These are phyloP conservation scores for Misopates orontium DNA, from an alignment of 257 asterid genomes.

Conservation along the genomic window DNA sequence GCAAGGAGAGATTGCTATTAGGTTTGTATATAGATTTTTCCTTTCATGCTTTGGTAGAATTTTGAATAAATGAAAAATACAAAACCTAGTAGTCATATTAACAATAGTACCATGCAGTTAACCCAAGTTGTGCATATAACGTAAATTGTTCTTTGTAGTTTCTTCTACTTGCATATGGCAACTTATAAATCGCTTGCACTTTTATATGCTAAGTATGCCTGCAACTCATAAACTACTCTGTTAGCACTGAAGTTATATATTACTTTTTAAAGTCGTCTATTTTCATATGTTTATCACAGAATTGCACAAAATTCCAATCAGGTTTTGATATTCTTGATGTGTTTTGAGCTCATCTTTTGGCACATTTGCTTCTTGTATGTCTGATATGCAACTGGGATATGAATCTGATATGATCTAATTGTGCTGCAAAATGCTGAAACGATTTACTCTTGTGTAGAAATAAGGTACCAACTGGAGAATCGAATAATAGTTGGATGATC, in stretches of 20 bases:
- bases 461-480: too few relatives aligned
- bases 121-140: neutral
- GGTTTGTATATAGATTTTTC: slow-evolving; percentile 40
- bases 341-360: neutral
- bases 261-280: slow-evolving; percentile 1
- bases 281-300: neutral
- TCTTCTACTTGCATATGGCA: neutral
- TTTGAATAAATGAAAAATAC: neutral
- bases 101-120: neutral
- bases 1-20: slow-evolving; percentile 95
- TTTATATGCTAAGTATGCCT: neutral
- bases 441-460: slow-evolving; percentile 4
- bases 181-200: neutral
- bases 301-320: neutral
- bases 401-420: neutral
- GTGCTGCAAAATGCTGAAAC: neutral
- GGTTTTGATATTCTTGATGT: neutral
- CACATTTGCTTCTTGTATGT: too few relatives aligned
- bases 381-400: neutral
- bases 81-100: neutral
- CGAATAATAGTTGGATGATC: too few relatives aligned
- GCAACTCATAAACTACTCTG: neutral
- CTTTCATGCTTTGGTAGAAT: neutral
- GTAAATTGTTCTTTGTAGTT: neutral
- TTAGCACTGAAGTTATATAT: neutral